Base-by-base conservation (phyloP, 495 filamentous ascomycete genomes). In the Hypoxylon intermedium region DNA sequence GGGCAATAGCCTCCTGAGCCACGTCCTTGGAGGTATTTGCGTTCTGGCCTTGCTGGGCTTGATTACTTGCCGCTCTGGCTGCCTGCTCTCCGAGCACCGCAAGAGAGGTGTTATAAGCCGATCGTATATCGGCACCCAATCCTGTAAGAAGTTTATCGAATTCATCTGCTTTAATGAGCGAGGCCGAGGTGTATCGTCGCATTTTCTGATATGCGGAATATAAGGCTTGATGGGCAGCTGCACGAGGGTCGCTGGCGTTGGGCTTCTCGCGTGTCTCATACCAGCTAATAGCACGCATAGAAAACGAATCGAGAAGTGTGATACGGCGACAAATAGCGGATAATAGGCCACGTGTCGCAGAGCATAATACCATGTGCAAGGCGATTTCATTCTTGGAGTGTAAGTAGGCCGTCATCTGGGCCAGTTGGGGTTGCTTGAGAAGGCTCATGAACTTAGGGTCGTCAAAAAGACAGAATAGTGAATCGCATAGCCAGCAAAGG, bases 281-380 rank as follows among this genome's bases (percentile, higher is more conserved):
- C 67, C 73, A 77, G 19, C 56, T 63, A 6, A 72, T 69, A 0
- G 78, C 72, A 15, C 71, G 64, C 18, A 44, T 69, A 23, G 74
- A 68, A 13, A 77, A 63, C 7, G 67, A 54, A 57, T 82, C 79
- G 21, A 84, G 71, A 24, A 80, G 76, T 6, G 49, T 16, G 24
- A 92, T 80, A 23, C 83, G 83, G 43, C 85, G 87, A 71, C 86
- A 90, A 51, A 85, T 80, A 34, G 85, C 86, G 13, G 81, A 82
- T 46, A 93, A 75, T 62, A 92, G 87, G 38, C 84, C 82, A 9
- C 91, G 85, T 11, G 89, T 87, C 60, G 88, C 85, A 45, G 87
- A 90, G 53, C 86, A 87, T 18, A 93, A 82, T 42, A 92, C 75
- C 42, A 92, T 76, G 56, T 90, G 77, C 19, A 95, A 77, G 19